Percentiles rank a stretch among this genome's conserved stretches.
Conservation (phyloP, 2,329 filamentous ascomycete genomes). For the Colletotrichum graminicola region DNA sequence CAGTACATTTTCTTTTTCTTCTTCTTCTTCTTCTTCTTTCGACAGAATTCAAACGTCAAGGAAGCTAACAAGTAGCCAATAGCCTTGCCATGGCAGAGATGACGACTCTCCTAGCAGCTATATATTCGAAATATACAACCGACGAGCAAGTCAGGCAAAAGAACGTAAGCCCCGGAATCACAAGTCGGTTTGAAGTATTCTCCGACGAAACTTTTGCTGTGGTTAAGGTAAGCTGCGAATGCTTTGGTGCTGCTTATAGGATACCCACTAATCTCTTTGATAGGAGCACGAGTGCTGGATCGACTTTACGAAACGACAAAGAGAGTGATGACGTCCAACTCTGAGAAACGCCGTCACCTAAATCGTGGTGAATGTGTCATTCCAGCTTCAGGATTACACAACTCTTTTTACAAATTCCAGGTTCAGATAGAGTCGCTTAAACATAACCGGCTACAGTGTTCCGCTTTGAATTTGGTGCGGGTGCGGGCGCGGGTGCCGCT, state of each 20-base stretch:
- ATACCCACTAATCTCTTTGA: neutral
- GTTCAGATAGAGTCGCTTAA: too few relatives aligned
- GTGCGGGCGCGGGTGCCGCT: too few relatives aligned
- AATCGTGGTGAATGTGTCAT: neutral
- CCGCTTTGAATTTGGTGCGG: too few relatives aligned
- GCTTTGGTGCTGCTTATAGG: neutral
- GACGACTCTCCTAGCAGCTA: constrained; percentile 34
- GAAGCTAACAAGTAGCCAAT: neutral
- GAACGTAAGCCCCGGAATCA: constrained; percentile 33
- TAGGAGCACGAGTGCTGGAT: constrained; percentile 9
- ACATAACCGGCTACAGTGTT: too few relatives aligned
- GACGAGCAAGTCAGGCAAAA: constrained; percentile 29
- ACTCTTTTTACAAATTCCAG: neutral
- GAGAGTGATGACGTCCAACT: neutral
- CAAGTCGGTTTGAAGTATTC: constrained; percentile 37
- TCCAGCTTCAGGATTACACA: neutral
- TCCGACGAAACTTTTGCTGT: constrained; percentile 25
- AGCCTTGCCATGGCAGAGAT: constrained; percentile 42
- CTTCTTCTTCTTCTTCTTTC: neutral
- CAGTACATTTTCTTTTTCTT: too few relatives aligned
- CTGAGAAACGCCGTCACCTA: neutral
- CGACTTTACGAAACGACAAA: neutral
- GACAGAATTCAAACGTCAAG: neutral
- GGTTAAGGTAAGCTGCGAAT: neutral
- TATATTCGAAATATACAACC: constrained; percentile 32